Conservation (phyloP, 768 basidiomycete genomes). For the Suillus cothurnatus region DNA sequence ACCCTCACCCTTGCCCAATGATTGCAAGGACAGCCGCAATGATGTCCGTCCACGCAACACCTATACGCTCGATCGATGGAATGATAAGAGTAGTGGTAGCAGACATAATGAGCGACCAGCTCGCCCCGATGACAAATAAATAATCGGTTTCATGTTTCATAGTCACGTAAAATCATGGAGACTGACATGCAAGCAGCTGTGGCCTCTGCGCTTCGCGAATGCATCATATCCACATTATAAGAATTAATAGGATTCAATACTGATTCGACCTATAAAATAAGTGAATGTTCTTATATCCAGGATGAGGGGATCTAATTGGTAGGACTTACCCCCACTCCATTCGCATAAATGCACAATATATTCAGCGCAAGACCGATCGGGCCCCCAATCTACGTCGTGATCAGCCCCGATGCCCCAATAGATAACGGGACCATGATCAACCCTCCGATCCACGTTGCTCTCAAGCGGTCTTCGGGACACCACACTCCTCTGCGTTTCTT, state of each 20-base stretch:
- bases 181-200: not conserved
- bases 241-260: conserved; percentile 56
- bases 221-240: conserved; percentile 31
- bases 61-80: conserved; percentile 51
- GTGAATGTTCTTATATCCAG: not conserved
- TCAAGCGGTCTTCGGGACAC: conserved; percentile 71
- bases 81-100: conserved; percentile 46
- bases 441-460: conserved; percentile 49
- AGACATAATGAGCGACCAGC: conserved; percentile 19
- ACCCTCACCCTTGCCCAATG: conserved; percentile 52
- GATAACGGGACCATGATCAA: conserved; percentile 55
- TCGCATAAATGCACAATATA: conserved; percentile 59
- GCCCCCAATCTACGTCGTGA: conserved; percentile 53
- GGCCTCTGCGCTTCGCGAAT: not conserved
- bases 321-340: conserved; percentile 60
- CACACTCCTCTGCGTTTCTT: conserved; percentile 53
- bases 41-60: conserved; percentile 48
- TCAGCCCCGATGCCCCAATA: conserved; percentile 48
- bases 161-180: not conserved
- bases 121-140: not conserved
- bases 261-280: conserved; percentile 49
- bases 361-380: conserved; percentile 50
- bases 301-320: not conserved
- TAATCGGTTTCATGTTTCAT: not conserved
- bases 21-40: conserved; percentile 45